Percentiles rank a stretch among this genome's conserved stretches.
Conservation (phyloP, 768 basidiomycete species). For the Panaeolus cyanescens region DNA sequence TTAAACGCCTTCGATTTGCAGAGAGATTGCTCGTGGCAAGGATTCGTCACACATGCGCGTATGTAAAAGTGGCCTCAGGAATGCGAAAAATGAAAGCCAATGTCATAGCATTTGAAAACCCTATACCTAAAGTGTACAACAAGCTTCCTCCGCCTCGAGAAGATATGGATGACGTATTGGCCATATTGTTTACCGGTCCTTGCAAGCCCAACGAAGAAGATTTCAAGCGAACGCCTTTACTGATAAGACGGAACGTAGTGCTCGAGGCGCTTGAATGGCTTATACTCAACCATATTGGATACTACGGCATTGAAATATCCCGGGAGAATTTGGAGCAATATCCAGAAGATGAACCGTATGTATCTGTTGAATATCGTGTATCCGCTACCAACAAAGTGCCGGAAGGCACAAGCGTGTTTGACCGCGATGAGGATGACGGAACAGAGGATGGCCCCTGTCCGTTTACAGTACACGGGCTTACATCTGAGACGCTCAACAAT, state of each 20-base stretch:
- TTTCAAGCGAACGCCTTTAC: conserved; percentile 4
- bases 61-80: conserved; percentile 25
- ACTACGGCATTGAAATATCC: conserved; percentile 16
- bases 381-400: neutral
- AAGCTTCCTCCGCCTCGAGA: conserved; percentile 23
- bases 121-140: conserved; percentile 23
- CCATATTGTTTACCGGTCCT: neutral
- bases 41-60: conserved; percentile 21
- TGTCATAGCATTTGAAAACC: conserved; percentile 22
- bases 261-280: conserved; percentile 4
- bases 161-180: conserved; percentile 31
- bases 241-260: conserved; percentile 1
- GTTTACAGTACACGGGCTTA: conserved; percentile 38
- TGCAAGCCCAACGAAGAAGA: neutral
- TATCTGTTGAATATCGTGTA: conserved; percentile 5
- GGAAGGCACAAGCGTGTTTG: conserved; percentile 6
- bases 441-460: conserved; percentile 28
- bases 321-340: conserved; percentile 19
- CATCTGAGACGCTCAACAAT: conserved; percentile 17
- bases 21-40: conserved; percentile 28
- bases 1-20: conserved; percentile 12
- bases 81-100: conserved; percentile 24
- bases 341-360: conserved; percentile 18
- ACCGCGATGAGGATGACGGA: conserved; percentile 20
- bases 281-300: conserved; percentile 7